A percentile compares a stretch with the other conserved stretches of the same genome.
Conservation (phyloP, 2,329 filamentous ascomycete genomes). For the Xylaria sp. region DNA sequence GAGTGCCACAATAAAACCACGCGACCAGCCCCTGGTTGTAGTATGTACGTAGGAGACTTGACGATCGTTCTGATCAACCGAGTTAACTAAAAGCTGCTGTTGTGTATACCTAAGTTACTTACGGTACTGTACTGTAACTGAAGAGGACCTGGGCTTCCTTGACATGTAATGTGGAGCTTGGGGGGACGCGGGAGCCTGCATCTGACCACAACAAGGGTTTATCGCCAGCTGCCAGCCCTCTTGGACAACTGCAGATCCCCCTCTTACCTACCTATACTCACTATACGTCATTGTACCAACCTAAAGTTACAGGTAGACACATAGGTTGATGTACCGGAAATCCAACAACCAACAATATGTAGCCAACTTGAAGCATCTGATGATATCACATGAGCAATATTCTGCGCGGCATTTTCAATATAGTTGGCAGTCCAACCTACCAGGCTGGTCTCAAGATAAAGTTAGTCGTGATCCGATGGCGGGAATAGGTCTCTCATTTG, state of each 20-base stretch:
- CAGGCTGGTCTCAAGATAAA: neutral
- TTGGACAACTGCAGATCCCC: neutral
- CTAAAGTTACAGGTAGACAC: too few relatives aligned
- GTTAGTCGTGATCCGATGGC: neutral
- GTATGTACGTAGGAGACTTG: neutral
- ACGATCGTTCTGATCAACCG: slow-evolving; percentile 16
- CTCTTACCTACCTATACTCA: neutral
- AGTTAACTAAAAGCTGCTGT: slow-evolving; percentile 17
- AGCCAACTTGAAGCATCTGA: neutral
- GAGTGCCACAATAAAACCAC: slow-evolving; percentile 22
- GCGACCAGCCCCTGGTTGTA: slow-evolving; percentile 11
- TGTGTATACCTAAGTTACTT: neutral
- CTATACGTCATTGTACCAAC: neutral
- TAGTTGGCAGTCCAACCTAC: neutral
- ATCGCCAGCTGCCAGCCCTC: neutral
- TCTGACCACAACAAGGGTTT: neutral
- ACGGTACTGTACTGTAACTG: too few relatives aligned
- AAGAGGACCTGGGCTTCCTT: neutral
- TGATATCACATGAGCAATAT: neutral
- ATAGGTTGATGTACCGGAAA: neutral
- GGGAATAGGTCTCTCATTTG: neutral
- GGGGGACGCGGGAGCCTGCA: neutral
- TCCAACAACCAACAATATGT: neutral
- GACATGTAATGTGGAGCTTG: slow-evolving; percentile 1
- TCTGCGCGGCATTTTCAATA: neutral